Base-by-base conservation (phyloP, 2,329 filamentous ascomycete genomes). In the Chaetomiaceae sp. region DNA sequence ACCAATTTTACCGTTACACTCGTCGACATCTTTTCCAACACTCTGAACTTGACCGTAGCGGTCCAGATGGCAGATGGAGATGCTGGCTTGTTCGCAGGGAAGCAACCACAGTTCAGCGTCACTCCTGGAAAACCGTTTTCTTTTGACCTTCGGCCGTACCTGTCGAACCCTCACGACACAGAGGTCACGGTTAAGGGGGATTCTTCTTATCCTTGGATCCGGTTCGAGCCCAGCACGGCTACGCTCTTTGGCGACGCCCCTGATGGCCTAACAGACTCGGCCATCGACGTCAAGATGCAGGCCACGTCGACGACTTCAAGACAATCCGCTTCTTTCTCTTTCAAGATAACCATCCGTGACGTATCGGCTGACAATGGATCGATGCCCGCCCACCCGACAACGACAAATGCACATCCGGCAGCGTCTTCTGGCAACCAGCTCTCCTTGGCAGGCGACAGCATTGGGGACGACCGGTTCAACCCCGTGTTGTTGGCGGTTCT, bases 1-100 rank as follows among this genome's bases (percentile, higher is more conserved):
- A 73, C 77, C 23, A 85, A 85, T 57, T 75, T 92, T 34, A 79
- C 74, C 0, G 70, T 90, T 37, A 71, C 71, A 5, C 78, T 82
- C 2, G 70, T 68, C 6, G 85, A 89, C 61, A 70, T 69, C n/a
- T 81, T 76, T 55, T 75, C 74, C 5, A 78, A 88, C 62, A 68
- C 67, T 4, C 76, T 86, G 6, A 79, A 76, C 43, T 70, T 82
- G 13, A 79, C 78, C 1, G 63, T 88, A 7, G 47, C 58, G 16
- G 42, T 69, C 8, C 53, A 60, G 21, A 44, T 66, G 19, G 63
- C 35, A 17, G 23, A 23, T 7, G 43, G 37, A 14, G 12, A 61
- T 5, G 65, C 68, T 3, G 60, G 63, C 13, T 58, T 77, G 3
- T 76, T 79, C 55, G 63, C 63, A 39, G 65, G 66, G 5, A 67